Conservation (phyloP, 73 alveolate genomes). For the Durusdinium trenchii region DNA sequence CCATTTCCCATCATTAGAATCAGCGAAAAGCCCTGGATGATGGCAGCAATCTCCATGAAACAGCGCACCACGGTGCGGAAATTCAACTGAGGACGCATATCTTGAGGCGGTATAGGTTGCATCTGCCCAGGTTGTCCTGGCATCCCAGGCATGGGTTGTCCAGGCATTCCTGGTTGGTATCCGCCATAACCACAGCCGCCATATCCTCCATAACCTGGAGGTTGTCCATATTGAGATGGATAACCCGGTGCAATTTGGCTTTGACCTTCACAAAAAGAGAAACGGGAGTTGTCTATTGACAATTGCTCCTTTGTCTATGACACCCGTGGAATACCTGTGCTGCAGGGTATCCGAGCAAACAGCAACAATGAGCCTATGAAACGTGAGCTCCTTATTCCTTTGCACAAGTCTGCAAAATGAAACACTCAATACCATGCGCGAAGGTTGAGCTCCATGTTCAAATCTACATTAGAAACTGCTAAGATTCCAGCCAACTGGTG, state of each 20-base stretch:
- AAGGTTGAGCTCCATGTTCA: background rate
- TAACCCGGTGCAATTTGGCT: background rate
- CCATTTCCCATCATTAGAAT: conserved; percentile 72
- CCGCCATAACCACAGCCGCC: conserved; percentile 30
- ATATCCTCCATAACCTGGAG: background rate
- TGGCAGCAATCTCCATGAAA: conserved; percentile 92
- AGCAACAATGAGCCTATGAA: background rate
- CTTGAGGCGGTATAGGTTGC: conserved; percentile 46
- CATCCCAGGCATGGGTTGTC: conserved; percentile 11
- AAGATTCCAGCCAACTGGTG: too few relatives aligned
- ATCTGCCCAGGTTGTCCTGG: conserved; percentile 37
- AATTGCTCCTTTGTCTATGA: background rate
- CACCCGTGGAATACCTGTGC: background rate
- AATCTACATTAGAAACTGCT: too few relatives aligned
- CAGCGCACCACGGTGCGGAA: conserved; percentile 93
- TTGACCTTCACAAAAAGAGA: background rate
- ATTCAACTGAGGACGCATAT: conserved; percentile 71
- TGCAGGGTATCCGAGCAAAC: background rate
- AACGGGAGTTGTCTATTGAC: background rate
- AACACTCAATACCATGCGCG: background rate
- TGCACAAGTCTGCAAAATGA: background rate
- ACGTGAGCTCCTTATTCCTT: background rate
- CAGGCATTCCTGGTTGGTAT: conserved; percentile 52
- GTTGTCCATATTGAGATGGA: conserved; percentile 8
- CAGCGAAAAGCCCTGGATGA: conserved; percentile 72